phyloP scores from a whole-genome alignment of 805 yeast genomes.

The Barnettozyma sp. region DNA sequence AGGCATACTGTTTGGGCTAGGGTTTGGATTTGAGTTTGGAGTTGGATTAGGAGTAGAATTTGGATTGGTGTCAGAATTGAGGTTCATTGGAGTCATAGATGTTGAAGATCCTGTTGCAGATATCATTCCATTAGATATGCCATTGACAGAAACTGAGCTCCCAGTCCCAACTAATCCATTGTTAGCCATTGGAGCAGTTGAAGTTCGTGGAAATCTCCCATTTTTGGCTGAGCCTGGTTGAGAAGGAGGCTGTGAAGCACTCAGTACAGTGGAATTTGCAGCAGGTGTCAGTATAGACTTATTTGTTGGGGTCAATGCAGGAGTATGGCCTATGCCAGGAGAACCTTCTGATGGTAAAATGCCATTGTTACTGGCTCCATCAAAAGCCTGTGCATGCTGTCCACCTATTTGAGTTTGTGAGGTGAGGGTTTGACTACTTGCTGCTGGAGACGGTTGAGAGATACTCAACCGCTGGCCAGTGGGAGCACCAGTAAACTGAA shows the following conservation, averaged over 20 bases:
- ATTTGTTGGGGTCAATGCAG: not conserved
- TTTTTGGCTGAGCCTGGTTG: constrained; percentile 4
- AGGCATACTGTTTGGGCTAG: too few relatives aligned
- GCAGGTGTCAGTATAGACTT: constrained; percentile 1
- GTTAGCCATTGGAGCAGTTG: not conserved
- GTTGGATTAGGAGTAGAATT: too few relatives aligned
- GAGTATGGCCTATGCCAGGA: not conserved
- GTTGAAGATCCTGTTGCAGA: too few relatives aligned
- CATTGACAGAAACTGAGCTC: too few relatives aligned
- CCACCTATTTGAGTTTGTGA: constrained; percentile 5
- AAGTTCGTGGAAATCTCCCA: constrained; percentile 4
- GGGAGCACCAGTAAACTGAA: not conserved
- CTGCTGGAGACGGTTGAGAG: constrained; percentile 1
- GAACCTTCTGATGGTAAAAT: too few relatives aligned
- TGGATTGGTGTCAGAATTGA: too few relatives aligned
- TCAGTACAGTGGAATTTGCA: constrained; percentile 6
- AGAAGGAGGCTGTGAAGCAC: constrained; percentile 16
- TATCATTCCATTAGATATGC: too few relatives aligned
- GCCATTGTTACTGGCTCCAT: not conserved
- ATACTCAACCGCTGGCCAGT: constrained; percentile 1
- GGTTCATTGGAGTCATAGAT: too few relatives aligned
- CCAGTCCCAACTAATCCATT: too few relatives aligned
- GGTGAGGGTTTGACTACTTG: constrained; percentile 8
- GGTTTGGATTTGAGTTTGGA: too few relatives aligned
- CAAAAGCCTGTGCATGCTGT: constrained; percentile 12